Evolutionary conservation across 2,329 filamentous ascomycete genomes (phyloP).

Genomic region (Sporothrix globosa): DNA sequence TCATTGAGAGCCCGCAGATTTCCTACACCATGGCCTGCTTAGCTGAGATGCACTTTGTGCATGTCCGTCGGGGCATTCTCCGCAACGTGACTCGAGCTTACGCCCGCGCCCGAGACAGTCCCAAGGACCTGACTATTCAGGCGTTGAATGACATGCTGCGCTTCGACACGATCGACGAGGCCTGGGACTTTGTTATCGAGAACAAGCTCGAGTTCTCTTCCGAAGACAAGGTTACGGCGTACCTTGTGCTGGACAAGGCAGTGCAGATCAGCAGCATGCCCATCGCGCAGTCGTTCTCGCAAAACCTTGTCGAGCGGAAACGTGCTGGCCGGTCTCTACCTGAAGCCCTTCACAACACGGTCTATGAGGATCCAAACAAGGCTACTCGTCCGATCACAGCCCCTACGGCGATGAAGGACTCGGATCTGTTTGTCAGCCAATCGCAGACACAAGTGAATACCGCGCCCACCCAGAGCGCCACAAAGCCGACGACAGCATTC

Average conservation of each 20-base stretch:
- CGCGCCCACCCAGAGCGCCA: not conserved
- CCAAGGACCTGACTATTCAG: constrained; percentile 62
- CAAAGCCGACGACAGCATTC: not conserved
- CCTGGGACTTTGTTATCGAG: constrained; percentile 65
- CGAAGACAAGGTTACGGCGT: constrained; percentile 45
- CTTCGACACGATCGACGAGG: constrained; percentile 70
- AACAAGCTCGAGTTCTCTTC: constrained; percentile 58
- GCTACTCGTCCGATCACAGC: not conserved
- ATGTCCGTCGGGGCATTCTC: constrained; percentile 62
- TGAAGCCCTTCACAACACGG: constrained; percentile 59
- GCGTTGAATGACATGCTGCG: constrained; percentile 61
- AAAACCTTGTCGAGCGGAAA: constrained; percentile 62
- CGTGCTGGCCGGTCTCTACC: constrained; percentile 56
- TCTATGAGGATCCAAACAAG: constrained; percentile 49
- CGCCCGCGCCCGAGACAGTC: constrained; percentile 58
- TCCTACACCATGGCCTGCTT: constrained; percentile 73
- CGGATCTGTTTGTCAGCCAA: constrained; percentile 33
- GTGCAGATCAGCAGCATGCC: constrained; percentile 51
- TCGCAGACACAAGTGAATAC: not conserved
- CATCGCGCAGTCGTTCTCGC: constrained; percentile 60
- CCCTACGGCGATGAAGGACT: not conserved
- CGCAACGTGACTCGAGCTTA: constrained; percentile 59
- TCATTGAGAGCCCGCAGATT: constrained; percentile 58
- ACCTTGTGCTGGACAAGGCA: constrained; percentile 52
- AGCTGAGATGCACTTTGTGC: constrained; percentile 68